phyloP scores from a whole-genome alignment of 2,329 filamentous ascomycete genomes.

The Lasiodiplodia sp. region DNA sequence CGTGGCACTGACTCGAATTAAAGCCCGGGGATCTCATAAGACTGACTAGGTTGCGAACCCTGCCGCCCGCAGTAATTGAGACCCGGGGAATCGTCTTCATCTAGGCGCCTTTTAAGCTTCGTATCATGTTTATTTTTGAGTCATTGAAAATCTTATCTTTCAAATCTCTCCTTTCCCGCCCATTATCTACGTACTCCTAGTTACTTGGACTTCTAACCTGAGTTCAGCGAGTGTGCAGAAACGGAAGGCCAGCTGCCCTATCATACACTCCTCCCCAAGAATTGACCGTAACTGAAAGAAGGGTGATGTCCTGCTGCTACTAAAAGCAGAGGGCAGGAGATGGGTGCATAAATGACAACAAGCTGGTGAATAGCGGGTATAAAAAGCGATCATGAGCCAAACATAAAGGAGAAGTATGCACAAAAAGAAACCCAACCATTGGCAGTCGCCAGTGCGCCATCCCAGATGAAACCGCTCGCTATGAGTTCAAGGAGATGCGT shows the following conservation, averaged over 20 bases:
- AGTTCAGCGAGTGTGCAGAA: constrained; percentile 13
- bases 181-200: background rate
- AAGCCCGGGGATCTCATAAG: background rate
- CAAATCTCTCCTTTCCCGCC: background rate
- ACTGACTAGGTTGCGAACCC: no score
- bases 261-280: constrained; percentile 6
- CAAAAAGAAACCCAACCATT: background rate
- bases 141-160: background rate
- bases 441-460: constrained; percentile 10
- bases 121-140: background rate
- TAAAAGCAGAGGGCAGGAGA: background rate
- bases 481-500: constrained; percentile 14
- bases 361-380: constrained; percentile 1
- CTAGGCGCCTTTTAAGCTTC: background rate
- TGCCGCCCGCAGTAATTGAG: no score
- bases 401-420: background rate
- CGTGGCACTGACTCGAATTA: background rate
- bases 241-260: constrained; percentile 21
- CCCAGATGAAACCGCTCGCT: constrained; percentile 11
- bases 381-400: constrained; percentile 3
- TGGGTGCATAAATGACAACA: background rate
- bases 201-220: background rate
- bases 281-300: background rate
- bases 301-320: background rate
- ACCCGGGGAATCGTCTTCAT: no score